phyloP scores from a whole-genome alignment of 805 yeast genomes.

The Lipomyces chichibuensis region DNA sequence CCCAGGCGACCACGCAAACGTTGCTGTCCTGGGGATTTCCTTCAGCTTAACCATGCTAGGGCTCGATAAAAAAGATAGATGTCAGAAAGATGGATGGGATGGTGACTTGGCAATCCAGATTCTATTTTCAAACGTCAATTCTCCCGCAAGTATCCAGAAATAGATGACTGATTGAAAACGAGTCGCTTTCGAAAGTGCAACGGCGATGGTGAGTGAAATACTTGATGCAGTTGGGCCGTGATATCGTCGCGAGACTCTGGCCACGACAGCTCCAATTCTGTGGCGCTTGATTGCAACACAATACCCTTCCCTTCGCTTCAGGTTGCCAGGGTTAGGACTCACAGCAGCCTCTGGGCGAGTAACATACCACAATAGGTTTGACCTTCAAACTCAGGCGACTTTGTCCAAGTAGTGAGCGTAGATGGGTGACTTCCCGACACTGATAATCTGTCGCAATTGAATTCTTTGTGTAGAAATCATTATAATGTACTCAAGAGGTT shows the following conservation, averaged over 20 bases:
- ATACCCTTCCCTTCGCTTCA: not conserved
- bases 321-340: not conserved
- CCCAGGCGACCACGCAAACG: slow-evolving; percentile 94
- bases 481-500: too few species aligned
- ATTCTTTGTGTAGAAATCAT: too few species aligned
- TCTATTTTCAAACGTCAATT: not conserved
- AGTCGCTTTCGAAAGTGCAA: not conserved
- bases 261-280: not conserved
- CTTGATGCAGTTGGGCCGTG: not conserved
- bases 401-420: too few species aligned
- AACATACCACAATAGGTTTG: too few species aligned
- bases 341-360: not conserved
- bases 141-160: not conserved
- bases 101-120: not conserved
- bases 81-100: not conserved
- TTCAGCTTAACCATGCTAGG: slow-evolving; percentile 50
- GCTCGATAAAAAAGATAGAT: not conserved
- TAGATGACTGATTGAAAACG: not conserved
- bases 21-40: slow-evolving; percentile 82
- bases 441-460: too few species aligned
- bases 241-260: not conserved
- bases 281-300: not conserved
- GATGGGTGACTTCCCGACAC: too few species aligned
- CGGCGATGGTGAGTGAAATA: not conserved
- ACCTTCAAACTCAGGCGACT: too few species aligned